Base-by-base conservation (phyloP, 2,329 filamentous ascomycete genomes). In the Fusarium sp. region DNA sequence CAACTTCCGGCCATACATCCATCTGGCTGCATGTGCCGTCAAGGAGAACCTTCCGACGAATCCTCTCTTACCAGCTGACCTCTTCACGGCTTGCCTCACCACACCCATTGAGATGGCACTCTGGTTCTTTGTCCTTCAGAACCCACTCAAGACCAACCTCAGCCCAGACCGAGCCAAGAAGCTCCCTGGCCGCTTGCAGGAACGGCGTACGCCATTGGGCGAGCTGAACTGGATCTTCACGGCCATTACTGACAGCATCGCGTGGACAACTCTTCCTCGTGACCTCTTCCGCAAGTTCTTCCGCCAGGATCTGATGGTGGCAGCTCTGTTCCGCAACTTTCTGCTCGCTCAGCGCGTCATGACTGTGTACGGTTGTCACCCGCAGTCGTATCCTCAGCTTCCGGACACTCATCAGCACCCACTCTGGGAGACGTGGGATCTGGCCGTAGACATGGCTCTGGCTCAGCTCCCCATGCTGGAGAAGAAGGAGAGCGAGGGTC, bases 201-300 rank as follows among this genome's bases (percentile, higher is more conserved):
- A 99, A 80, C 88, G 96, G 65, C 87, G 96, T 76, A 98, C 96
- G 54, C 96, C 96, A 8, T 86, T 99, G 33, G 96, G 96, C 67
- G 96, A 99, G 81, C 84, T 99, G 13, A 99, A 99, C 76, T 99
- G 96, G 96, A 99, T 99, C 34, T 98, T 99, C 77, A 99, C 96
- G 0, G 96, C 96, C 59, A 98, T 99, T 70, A 99, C 96, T 0
- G 96, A 99, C 78, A 98, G 95, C 1, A 99, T 99, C 74, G 96
- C 96, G 0, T 99, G 96, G 96, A 98, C 97, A 31, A 96, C 93
- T 5, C 83, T 99, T 4, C 93, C 94, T 3, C 91, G 95, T 49
- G 89, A 93, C 18, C 83, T 97, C 10, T 99, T 99, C 81, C 94
- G 97, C 80, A 97, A 97, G 79, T 92, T 98, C 65, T 99, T 99